Base-by-base conservation (phyloP, 225 moss, liverwort and hornwort species). In the Antitrichia curtipendula region DNA sequence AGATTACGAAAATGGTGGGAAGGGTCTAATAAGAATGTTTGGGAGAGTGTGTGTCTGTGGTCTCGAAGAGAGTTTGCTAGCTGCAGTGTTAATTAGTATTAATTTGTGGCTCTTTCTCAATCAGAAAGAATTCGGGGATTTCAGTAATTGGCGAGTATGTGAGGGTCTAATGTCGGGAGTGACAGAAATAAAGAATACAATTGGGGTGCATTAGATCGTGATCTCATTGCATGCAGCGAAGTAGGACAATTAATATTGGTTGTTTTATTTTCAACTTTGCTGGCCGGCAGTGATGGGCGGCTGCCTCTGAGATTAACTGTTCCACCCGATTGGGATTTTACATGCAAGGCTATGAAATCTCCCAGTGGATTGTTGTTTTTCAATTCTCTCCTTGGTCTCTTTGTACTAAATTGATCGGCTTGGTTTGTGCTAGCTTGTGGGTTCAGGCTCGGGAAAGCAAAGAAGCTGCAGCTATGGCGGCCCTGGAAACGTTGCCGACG, bases 401-500 rank as follows among this genome's bases (percentile, higher is more conserved):
- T 70, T 28, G 75, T 61, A 28, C 28, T 38, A n/a, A 49, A 23
- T 18, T 65, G 40, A 41, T 53, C 16, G 64, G 28, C 54, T 86
- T 77, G 54, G 34, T 41, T 65, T 62, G 85, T 73, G 75, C n/a
- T n/a, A n/a, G n/a, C 29, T 49, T 61, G 41, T 53, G 18, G n/a
- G 41, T 70, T 80, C 21, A 70, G 70, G 28, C 20, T 80, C 27
- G 19, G 36, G 86, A 73, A 75, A 47, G 25, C n/a, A 69, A 36
- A 45, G 81, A 78, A 19, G 72, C 58, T 25, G 60, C 72, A 56
- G 86, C 82, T 61, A 94, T 94, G 94, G 92, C 91, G 84, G 27
- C 87, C 19, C 81, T 83, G 53, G 88, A 85, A 10, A 81, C 87
- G 80, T 87, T 91, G 75, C 92, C 88, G 21, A 92, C 88, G 69